Evolutionary conservation across 2,329 filamentous ascomycete genomes (phyloP).

Genomic region (Chrysosporium keratinophilum): DNA sequence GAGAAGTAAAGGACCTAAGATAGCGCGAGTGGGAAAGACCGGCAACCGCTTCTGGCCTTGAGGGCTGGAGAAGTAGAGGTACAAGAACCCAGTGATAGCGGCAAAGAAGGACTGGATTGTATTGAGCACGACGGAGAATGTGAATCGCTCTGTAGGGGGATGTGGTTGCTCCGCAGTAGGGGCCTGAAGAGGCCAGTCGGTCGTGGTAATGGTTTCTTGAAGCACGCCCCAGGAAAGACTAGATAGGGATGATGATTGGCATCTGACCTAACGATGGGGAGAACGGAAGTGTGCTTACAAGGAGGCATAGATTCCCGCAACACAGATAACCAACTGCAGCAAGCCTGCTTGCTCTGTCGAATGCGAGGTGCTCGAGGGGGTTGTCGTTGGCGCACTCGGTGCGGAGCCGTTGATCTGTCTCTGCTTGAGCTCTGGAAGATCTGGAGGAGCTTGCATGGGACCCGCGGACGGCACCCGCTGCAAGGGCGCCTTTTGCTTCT

Average conservation of each 20-base stretch:
- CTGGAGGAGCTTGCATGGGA: conserved; percentile 40
- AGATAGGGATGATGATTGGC: neutral
- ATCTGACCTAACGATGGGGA: neutral
- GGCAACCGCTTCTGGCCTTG: conserved; percentile 36
- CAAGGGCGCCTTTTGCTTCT: conserved; percentile 56
- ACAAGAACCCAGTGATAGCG: conserved; percentile 67
- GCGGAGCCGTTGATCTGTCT: conserved; percentile 26
- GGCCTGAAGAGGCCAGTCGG: conserved; percentile 57
- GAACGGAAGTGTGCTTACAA: conserved; percentile 53
- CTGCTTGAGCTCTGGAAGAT: conserved; percentile 23
- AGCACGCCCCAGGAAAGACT: conserved; percentile 93
- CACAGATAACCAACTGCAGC: conserved; percentile 69
- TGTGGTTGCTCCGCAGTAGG: conserved; percentile 36
- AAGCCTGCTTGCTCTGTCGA: conserved; percentile 45
- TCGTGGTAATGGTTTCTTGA: conserved; percentile 95
- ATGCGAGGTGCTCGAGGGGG: conserved; percentile 21
- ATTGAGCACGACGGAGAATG: conserved; percentile 89
- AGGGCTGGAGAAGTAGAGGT: conserved; percentile 59
- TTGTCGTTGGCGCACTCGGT: conserved; percentile 18
- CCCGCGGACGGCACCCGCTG: conserved; percentile 58
- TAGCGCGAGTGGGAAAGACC: conserved; percentile 66
- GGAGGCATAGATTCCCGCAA: conserved; percentile 91
- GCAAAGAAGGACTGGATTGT: conserved; percentile 90
- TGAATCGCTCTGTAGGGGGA: conserved; percentile 59
- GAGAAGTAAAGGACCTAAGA: conserved; percentile 67